Percentiles rank a stretch among this genome's conserved stretches.
Conservation (phyloP, 2,329 filamentous ascomycete genomes). For the Pseudogymnoascus verrucosus region DNA sequence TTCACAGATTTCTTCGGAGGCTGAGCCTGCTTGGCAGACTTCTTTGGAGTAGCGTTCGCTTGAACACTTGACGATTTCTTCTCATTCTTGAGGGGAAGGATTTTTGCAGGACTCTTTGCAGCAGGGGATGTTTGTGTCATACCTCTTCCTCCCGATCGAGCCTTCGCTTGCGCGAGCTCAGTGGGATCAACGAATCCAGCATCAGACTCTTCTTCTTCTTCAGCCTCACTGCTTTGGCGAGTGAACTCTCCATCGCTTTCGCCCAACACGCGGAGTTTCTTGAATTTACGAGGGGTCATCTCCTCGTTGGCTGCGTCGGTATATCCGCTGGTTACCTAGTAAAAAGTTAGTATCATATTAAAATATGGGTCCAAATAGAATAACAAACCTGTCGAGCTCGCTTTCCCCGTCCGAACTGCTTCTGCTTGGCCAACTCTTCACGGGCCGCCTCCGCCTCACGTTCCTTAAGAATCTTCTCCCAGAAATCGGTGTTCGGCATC, state of each 20-base stretch:
- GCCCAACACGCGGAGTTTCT: background rate
- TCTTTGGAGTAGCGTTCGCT: background rate
- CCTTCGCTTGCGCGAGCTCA: background rate
- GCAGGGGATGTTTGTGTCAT: background rate
- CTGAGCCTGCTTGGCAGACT: background rate
- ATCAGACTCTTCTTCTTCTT: conserved; percentile 12
- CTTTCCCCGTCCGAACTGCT: conserved; percentile 79
- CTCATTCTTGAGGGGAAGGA: background rate
- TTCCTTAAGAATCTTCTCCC: conserved; percentile 83
- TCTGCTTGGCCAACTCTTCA: conserved; percentile 58
- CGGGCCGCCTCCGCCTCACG: conserved; percentile 71
- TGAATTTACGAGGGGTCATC: background rate
- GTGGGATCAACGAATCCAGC: background rate
- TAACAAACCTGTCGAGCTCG: conserved; percentile 35
- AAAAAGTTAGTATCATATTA: background rate
- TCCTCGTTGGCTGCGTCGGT: conserved; percentile 14
- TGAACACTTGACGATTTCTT: background rate
- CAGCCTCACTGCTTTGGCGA: conserved; percentile 8
- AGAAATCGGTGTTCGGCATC: conserved; percentile 60
- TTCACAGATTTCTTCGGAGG: background rate
- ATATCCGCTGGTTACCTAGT: conserved; percentile 11
- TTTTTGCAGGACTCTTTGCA: background rate
- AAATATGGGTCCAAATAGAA: too few relatives aligned
- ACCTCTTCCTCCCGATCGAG: conserved; percentile 4
- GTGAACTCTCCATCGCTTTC: conserved; percentile 15